phyloP scores from a whole-genome alignment of 805 yeast genomes.

The Suhomyces sp. region DNA sequence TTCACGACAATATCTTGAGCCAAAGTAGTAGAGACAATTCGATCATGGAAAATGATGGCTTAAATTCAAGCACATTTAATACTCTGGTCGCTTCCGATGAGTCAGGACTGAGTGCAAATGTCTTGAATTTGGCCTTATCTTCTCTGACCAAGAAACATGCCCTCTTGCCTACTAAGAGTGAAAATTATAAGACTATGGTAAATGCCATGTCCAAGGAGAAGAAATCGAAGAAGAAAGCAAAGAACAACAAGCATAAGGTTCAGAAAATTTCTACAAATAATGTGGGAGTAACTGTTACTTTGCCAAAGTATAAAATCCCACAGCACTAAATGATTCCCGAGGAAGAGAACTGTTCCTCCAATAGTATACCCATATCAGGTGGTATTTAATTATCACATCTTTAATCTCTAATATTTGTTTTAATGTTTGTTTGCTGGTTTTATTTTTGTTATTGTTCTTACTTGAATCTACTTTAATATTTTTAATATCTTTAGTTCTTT shows the following conservation, averaged over 20 bases:
- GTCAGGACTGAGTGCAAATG: no score
- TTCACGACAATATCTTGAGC: constrained; percentile 8
- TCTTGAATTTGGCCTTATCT: no score
- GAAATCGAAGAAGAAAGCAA: constrained; percentile 6
- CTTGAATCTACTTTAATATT: no score
- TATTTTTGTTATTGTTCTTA: no score
- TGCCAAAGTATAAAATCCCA: neutral
- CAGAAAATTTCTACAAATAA: neutral
- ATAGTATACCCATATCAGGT: no score
- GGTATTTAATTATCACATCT: no score
- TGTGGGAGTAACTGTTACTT: neutral
- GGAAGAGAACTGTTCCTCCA: no score
- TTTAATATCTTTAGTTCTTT: no score
- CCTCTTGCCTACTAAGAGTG: constrained; percentile 9
- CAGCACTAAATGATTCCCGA: no score
- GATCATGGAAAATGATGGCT: constrained; percentile 1
- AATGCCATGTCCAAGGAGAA: constrained; percentile 12
- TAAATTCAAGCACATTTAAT: constrained; percentile 1
- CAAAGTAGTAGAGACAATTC: constrained; percentile 8
- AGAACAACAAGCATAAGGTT: constrained; percentile 4
- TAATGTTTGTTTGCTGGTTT: no score
- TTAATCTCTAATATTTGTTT: no score
- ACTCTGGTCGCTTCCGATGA: neutral
- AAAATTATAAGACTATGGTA: constrained; percentile 11
- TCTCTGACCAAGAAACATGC: constrained; percentile 2